A percentile compares a stretch with the other conserved stretches of the same genome.
phyloP scores from a whole-genome alignment of 345 rosid species.

The Iberis pinnata region DNA sequence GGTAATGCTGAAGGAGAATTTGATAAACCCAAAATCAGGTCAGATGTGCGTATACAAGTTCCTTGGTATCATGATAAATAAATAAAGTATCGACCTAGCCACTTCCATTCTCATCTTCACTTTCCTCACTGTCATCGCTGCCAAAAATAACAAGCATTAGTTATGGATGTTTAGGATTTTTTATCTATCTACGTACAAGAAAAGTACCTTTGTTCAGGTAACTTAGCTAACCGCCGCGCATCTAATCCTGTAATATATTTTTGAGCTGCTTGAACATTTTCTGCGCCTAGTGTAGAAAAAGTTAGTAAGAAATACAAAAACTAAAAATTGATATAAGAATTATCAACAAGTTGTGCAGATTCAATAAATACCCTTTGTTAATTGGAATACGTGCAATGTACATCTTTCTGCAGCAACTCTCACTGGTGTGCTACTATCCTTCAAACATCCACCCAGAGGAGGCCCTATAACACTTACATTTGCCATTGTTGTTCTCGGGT shows the following conservation, averaged over 20 bases:
- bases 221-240: constrained; percentile 80
- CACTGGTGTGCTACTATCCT: constrained; percentile 73
- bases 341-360: constrained; percentile 1
- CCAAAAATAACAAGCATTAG: constrained; percentile 16
- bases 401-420: constrained; percentile 92
- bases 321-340: background rate
- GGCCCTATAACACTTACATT: constrained; percentile 62
- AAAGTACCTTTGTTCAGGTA: constrained; percentile 61
- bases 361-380: constrained; percentile 63
- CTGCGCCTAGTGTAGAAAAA: constrained; percentile 56
- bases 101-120: constrained; percentile 53
- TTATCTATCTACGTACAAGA: no score
- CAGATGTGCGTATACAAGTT: no score
- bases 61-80: background rate
- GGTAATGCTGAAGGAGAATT: no score
- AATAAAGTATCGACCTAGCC: constrained; percentile 30
- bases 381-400: constrained; percentile 65
- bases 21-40: no score
- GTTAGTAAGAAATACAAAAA: background rate
- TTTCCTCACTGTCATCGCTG: constrained; percentile 72
- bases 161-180: background rate
- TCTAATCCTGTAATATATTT: constrained; percentile 94
- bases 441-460: constrained; percentile 73
- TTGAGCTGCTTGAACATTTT: constrained; percentile 75
- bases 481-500: constrained; percentile 38